Conservation (phyloP, 2,329 filamentous ascomycete genomes). For the Xylaria sp. region DNA sequence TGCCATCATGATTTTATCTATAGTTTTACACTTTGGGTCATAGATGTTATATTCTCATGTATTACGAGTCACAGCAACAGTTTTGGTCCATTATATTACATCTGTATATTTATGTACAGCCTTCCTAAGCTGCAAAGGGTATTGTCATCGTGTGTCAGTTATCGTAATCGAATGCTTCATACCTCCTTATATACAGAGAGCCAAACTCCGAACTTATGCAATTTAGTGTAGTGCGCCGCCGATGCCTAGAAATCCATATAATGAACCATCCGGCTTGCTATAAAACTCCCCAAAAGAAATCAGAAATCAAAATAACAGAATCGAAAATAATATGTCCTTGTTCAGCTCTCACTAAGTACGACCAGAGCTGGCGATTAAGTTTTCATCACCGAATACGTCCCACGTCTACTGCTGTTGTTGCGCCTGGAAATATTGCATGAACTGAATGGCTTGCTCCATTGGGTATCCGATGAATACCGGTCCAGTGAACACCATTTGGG, state of each 20-base stretch:
- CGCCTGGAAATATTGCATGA: constrained; percentile 72
- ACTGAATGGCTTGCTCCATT: constrained; percentile 80
- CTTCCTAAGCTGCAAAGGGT: constrained; percentile 9
- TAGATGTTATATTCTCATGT: constrained; percentile 16
- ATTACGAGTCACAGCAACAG: constrained; percentile 14
- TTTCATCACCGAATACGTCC: background rate
- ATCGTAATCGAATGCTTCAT: constrained; percentile 17
- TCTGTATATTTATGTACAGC: constrained; percentile 15
- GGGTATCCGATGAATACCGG: constrained; percentile 95
- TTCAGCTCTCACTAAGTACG: background rate
- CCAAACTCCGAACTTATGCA: constrained; percentile 36
- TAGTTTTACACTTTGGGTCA: constrained; percentile 3
- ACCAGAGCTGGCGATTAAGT: background rate
- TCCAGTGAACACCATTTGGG: constrained; percentile 88
- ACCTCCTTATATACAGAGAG: background rate
- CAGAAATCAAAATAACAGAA: background rate
- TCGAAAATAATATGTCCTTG: background rate
- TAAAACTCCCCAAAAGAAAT: background rate
- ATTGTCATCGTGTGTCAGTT: constrained; percentile 8
- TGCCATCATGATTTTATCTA: constrained; percentile 1
- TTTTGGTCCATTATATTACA: constrained; percentile 9
- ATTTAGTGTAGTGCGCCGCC: constrained; percentile 22
- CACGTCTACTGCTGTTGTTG: constrained; percentile 41
- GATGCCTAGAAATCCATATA: constrained; percentile 16
- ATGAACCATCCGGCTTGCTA: constrained; percentile 24